These are phyloP conservation scores for Colletotrichum brevisporum DNA, from an alignment of 2,329 filamentous ascomycete species.

Conservation along the genomic window DNA sequence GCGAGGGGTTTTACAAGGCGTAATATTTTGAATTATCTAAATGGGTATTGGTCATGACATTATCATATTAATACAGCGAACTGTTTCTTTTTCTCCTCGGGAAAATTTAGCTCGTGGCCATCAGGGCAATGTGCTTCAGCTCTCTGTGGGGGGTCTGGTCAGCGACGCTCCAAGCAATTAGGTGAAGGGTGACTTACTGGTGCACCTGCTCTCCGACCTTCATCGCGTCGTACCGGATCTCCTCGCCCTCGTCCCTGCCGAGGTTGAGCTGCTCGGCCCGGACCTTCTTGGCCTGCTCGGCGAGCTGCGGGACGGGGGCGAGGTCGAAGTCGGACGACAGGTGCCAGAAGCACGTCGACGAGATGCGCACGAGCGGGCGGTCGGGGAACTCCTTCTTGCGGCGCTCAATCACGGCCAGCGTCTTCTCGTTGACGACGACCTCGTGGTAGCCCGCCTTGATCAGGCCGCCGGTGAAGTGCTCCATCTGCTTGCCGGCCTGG, in stretches of 20 bases:
- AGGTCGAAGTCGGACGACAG: conserved; percentile 70
- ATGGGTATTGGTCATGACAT: conserved; percentile 14
- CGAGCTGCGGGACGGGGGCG: conserved; percentile 63
- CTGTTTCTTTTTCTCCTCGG: not conserved
- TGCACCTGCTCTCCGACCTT: conserved; percentile 74
- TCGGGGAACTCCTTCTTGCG: conserved; percentile 59
- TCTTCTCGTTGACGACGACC: conserved; percentile 70
- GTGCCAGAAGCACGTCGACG: conserved; percentile 74
- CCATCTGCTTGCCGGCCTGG: conserved; percentile 74
- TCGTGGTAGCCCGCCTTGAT: conserved; percentile 75
- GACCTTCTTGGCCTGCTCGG: conserved; percentile 59
- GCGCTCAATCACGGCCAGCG: conserved; percentile 61
- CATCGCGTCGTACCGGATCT: conserved; percentile 63
- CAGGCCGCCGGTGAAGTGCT: conserved; percentile 72
- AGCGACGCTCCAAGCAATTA: not conserved
- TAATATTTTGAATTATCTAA: not conserved
- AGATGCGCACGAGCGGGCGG: conserved; percentile 69
- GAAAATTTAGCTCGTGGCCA: conserved; percentile 50
- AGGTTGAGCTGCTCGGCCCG: conserved; percentile 62
- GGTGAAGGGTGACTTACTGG: conserved; percentile 55
- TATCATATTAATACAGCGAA: conserved; percentile 27
- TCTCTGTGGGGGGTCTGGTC: conserved; percentile 52
- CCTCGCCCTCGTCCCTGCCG: conserved; percentile 68
- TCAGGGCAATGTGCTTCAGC: conserved; percentile 67
- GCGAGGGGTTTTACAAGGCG: conserved; percentile 57